Conservation (phyloP, 345 rosid species). For the Salix viminalis region DNA sequence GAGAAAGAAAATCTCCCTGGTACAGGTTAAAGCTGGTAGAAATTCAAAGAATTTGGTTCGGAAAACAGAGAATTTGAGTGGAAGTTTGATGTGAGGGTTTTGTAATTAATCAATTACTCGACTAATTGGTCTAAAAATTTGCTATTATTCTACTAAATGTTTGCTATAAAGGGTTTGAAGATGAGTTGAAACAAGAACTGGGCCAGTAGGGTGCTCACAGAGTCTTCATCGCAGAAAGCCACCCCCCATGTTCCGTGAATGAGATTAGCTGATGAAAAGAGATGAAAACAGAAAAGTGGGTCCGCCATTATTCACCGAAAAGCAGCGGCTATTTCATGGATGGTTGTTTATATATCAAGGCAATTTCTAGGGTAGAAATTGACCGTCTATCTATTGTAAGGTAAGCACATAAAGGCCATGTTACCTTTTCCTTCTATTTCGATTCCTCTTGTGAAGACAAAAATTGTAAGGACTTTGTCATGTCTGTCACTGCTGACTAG, state of each 20-base stretch:
- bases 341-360: not conserved
- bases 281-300: constrained; percentile 10
- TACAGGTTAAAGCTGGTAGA: not conserved
- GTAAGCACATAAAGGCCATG: constrained; percentile 21
- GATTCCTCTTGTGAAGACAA: not conserved
- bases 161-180: not conserved
- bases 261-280: not conserved
- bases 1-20: not conserved
- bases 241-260: constrained; percentile 20
- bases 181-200: not conserved
- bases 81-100: not conserved
- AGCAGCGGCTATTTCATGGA: constrained; percentile 1
- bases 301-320: constrained; percentile 15
- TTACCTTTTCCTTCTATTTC: constrained; percentile 7
- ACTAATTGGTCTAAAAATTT: not conserved
- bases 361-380: constrained; percentile 14
- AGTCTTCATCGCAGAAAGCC: not conserved
- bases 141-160: not conserved
- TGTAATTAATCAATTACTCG: not conserved
- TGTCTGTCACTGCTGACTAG: not conserved
- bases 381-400: not conserved
- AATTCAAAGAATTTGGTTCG: not conserved
- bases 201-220: not conserved
- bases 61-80: not conserved
- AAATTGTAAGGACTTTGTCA: not conserved